Evolutionary conservation across 495 filamentous ascomycete species (phyloP).

Genomic region (Aspergillus diversus): DNA sequence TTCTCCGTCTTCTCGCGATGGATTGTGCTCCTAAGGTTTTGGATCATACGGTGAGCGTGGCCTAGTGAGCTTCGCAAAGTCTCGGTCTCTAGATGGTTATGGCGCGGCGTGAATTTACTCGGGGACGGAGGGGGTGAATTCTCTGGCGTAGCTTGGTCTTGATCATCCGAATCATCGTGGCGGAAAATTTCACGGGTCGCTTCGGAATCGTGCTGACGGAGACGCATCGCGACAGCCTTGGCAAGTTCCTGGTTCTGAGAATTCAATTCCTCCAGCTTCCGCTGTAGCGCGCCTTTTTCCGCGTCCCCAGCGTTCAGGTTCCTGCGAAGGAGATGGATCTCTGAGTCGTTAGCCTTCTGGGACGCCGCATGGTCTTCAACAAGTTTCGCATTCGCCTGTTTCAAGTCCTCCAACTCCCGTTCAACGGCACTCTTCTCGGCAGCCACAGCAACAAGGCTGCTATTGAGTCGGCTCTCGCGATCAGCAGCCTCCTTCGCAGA

Average conservation of each 20-base stretch:
- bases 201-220: slow-evolving; percentile 66
- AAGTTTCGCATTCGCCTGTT: slow-evolving; percentile 73
- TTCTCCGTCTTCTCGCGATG: slow-evolving; percentile 98
- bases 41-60: slow-evolving; percentile 94
- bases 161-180: slow-evolving; percentile 65
- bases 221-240: slow-evolving; percentile 73
- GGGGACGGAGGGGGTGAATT: slow-evolving; percentile 89
- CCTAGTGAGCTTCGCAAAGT: slow-evolving; percentile 91
- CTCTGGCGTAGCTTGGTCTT: slow-evolving; percentile 77
- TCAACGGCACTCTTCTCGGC: slow-evolving; percentile 77
- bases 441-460: slow-evolving; percentile 65
- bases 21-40: slow-evolving; percentile 89
- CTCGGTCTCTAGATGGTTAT: slow-evolving; percentile 88
- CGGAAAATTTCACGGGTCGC: slow-evolving; percentile 58
- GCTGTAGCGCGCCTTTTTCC: slow-evolving; percentile 73
- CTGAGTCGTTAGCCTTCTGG: slow-evolving; percentile 85
- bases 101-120: slow-evolving; percentile 85
- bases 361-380: slow-evolving; percentile 73
- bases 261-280: slow-evolving; percentile 82
- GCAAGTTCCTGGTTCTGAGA: slow-evolving; percentile 89
- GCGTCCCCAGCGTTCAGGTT: slow-evolving; percentile 72
- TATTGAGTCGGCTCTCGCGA: slow-evolving; percentile 77
- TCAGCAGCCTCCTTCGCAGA: slow-evolving; percentile 71
- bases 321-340: slow-evolving; percentile 77
- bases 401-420: slow-evolving; percentile 86